Evolutionary conservation across 2,329 filamentous ascomycete species (phyloP), one percentile per base, ranked within the genome.

Genomic region (Bipolaris victoriae): DNA sequence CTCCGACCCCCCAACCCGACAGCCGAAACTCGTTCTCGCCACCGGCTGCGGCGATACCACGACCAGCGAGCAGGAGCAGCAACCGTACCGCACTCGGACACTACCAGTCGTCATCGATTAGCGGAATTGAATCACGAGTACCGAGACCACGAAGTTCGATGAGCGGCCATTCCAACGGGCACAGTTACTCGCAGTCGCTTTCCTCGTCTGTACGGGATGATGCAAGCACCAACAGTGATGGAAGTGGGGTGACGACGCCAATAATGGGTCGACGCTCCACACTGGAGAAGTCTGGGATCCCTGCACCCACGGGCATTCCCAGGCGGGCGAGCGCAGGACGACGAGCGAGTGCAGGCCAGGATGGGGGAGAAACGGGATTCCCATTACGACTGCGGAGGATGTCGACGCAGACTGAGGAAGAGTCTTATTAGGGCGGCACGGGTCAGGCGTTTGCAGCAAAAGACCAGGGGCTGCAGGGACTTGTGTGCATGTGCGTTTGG

Each of bases 91-190:
- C 90, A 1, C 77, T 91, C 51, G 86, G 81, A 26, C 80, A 84
- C 64, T 83, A 83, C 69, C 78, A 79, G 52, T 78, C 75, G 54
- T 78, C 80, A 55, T 78, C 81, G 48, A 79, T 79, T 59, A 82
- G 69, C 74, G 80, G 65, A 76, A 85, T 68, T 52, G 72, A 73
- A 55, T 68, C 70, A 39, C 68, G 73, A 43, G 60, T 75, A 43
- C 67, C 71, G 24, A 85, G 90, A 51, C 88, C 90, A 16, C 83
- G 89, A 48, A 91, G 88, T 48, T 92, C 90, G 13, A 80, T 93
- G 63, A 86, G 86, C 55, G 85, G 88, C 52, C 87, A 85, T 60
- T 78, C 75, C 26, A 69, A 68, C 44, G 69, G 65, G 31, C 73
- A 76, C 55, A 60, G 61, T 26, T 71, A 77, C 49, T 67, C 69